phyloP scores from a whole-genome alignment of 345 rosid genomes.

The Ceriops decandra region DNA sequence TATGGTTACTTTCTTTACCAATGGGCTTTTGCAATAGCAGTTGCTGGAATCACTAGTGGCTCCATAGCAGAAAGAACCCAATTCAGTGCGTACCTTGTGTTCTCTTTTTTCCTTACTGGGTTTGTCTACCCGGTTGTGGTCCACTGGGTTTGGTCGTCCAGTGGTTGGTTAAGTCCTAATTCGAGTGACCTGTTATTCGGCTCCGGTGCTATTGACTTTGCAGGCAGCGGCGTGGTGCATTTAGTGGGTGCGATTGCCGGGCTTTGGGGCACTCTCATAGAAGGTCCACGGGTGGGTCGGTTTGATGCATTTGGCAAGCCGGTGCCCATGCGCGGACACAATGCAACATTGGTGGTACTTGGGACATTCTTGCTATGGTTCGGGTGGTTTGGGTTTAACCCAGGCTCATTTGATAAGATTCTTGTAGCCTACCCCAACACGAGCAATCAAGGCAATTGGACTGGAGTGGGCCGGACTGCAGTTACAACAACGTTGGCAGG shows the following conservation, averaged over 20 bases:
- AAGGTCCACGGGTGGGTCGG: constrained; percentile 57
- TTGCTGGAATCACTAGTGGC: constrained; percentile 63
- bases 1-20: constrained; percentile 59
- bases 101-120: constrained; percentile 58
- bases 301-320: constrained; percentile 55
- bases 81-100: constrained; percentile 59
- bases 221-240: constrained; percentile 59
- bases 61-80: constrained; percentile 77
- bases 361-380: constrained; percentile 59
- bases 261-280: constrained; percentile 48
- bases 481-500: constrained; percentile 56
- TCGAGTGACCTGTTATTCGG: constrained; percentile 39
- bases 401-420: constrained; percentile 50
- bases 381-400: constrained; percentile 68
- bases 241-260: constrained; percentile 57
- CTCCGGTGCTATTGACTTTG: constrained; percentile 64
- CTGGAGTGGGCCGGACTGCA: constrained; percentile 42
- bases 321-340: constrained; percentile 54
- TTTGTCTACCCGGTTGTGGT: constrained; percentile 58
- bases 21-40: constrained; percentile 69
- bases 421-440: constrained; percentile 47
- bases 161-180: constrained; percentile 54
- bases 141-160: constrained; percentile 67
- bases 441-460: constrained; percentile 56
- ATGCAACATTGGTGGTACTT: constrained; percentile 54